phyloP scores from a whole-genome alignment of 352 stramenopile species.

The Phytophthora megakarya region DNA sequence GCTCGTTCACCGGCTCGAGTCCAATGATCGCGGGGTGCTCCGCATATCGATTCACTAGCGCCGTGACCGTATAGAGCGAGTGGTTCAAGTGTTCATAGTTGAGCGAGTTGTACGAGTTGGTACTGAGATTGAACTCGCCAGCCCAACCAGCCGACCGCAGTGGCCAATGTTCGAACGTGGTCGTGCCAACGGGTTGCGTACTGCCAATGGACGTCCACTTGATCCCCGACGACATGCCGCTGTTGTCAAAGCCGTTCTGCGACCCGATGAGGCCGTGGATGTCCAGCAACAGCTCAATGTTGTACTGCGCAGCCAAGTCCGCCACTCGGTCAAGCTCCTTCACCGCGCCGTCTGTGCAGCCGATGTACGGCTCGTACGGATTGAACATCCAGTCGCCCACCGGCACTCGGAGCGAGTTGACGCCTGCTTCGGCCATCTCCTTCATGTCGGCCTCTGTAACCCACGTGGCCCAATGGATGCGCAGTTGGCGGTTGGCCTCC shows the following conservation, averaged over 20 bases:
- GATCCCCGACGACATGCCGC: slow-evolving; percentile 50
- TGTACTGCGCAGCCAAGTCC: slow-evolving; percentile 85
- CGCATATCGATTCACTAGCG: slow-evolving; percentile 88
- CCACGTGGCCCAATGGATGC: slow-evolving; percentile 94
- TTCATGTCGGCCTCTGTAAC: slow-evolving; percentile 57
- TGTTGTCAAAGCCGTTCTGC: slow-evolving; percentile 97
- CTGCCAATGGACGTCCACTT: slow-evolving; percentile 38
- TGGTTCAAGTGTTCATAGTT: slow-evolving; percentile 93
- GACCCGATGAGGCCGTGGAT: slow-evolving; percentile 92
- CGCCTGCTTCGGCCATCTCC: slow-evolving; percentile 27
- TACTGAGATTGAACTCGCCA: slow-evolving; percentile 86
- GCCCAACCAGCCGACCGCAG: slow-evolving; percentile 92
- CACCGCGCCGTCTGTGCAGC: slow-evolving; percentile 91
- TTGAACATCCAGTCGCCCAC: slow-evolving; percentile 41
- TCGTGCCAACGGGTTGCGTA: slow-evolving; percentile 30
- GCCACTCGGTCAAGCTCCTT: slow-evolving; percentile 92
- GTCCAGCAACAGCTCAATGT: slow-evolving; percentile 91
- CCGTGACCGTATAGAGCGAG: slow-evolving; percentile 84
- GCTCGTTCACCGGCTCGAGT: slow-evolving; percentile 95
- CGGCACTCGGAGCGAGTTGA: slow-evolving; percentile 30
- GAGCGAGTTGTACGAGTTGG: slow-evolving; percentile 86
- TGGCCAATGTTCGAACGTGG: slow-evolving; percentile 77
- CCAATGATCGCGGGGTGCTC: slow-evolving; percentile 90
- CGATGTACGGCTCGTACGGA: slow-evolving; percentile 91
- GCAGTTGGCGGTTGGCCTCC: slow-evolving; percentile 92